Conservation (phyloP, 129 eudicot genomes). For the Flaveria linearis region DNA sequence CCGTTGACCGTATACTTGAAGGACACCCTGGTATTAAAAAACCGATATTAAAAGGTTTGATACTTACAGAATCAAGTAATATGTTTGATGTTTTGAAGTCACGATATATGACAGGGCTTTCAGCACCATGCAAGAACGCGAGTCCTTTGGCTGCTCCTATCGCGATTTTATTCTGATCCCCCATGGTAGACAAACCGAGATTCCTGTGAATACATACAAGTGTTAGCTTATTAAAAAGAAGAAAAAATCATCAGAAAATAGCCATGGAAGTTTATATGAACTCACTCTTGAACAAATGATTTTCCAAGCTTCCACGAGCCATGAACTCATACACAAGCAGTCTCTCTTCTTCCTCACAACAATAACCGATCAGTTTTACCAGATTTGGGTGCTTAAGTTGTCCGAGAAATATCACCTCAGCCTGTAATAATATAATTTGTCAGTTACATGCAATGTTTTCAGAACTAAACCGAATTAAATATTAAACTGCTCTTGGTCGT, state of each 20-base stretch:
- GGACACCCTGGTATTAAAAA: background rate
- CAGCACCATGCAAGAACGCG: constrained; percentile 93
- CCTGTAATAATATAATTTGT: constrained; percentile 39
- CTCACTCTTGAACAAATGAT: constrained; percentile 88
- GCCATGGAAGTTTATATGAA: background rate
- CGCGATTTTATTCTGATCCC: constrained; percentile 80
- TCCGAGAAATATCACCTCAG: constrained; percentile 95
- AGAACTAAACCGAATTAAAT: no score
- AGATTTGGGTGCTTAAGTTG: constrained; percentile 85
- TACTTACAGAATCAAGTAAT: constrained; percentile 83
- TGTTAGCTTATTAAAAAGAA: constrained; percentile 11
- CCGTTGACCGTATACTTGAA: no score
- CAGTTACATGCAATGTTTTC: background rate
- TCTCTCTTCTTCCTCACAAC: constrained; percentile 92
- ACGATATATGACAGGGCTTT: constrained; percentile 88
- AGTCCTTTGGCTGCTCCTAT: constrained; percentile 96
- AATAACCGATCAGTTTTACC: constrained; percentile 88
- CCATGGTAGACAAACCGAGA: constrained; percentile 86
- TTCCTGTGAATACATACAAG: constrained; percentile 39
- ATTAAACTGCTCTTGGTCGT: no score
- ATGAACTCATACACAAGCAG: constrained; percentile 92
- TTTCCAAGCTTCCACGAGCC: constrained; percentile 97
- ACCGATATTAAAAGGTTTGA: background rate
- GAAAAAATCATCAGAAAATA: background rate
- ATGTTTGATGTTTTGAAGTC: constrained; percentile 96